Percentiles rank a stretch among this genome's conserved stretches.
phyloP scores from a whole-genome alignment of 257 asterid species.

The Ocimum tenuiflorum region DNA sequence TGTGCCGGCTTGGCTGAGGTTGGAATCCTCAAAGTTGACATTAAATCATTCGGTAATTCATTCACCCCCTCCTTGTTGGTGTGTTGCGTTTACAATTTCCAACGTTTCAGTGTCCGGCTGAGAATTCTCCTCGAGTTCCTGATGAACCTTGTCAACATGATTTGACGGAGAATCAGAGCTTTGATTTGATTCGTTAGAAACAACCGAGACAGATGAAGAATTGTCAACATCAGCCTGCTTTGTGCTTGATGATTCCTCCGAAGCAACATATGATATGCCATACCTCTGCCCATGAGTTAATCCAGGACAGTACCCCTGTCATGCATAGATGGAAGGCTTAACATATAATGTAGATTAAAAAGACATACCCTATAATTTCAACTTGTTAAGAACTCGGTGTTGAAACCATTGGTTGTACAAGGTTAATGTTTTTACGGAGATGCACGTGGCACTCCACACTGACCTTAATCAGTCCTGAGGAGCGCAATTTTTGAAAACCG shows the following conservation, averaged over 20 bases:
- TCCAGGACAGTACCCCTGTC: conserved; percentile 88
- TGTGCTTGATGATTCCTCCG: conserved; percentile 40
- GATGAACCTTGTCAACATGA: conserved; percentile 27
- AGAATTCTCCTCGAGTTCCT: conserved; percentile 18
- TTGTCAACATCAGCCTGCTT: conserved; percentile 27
- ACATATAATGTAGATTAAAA: neutral
- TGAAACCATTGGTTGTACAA: neutral
- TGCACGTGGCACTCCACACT: conserved; percentile 13
- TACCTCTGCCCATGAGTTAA: conserved; percentile 75
- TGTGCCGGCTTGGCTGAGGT: conserved; percentile 1
- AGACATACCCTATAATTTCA: neutral
- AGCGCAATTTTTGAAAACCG: conserved; percentile 28
- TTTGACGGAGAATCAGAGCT: conserved; percentile 22
- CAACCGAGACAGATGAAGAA: conserved; percentile 29
- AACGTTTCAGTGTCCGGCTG: conserved; percentile 21
- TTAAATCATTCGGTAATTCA: neutral
- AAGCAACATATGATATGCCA: conserved; percentile 51
- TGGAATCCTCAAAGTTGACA: conserved; percentile 12
- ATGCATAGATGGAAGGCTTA: conserved; percentile 15
- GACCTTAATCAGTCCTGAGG: conserved; percentile 73
- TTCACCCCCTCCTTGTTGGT: conserved; percentile 1
- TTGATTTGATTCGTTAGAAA: conserved; percentile 31
- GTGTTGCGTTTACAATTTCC: conserved; percentile 20
- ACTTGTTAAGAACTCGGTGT: neutral
- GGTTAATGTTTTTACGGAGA: neutral